A percentile compares a stretch with the other conserved stretches of the same genome.
These are phyloP conservation scores for Bruguiera parviflora DNA, from an alignment of 345 rosid genomes.

Conservation along the genomic window DNA sequence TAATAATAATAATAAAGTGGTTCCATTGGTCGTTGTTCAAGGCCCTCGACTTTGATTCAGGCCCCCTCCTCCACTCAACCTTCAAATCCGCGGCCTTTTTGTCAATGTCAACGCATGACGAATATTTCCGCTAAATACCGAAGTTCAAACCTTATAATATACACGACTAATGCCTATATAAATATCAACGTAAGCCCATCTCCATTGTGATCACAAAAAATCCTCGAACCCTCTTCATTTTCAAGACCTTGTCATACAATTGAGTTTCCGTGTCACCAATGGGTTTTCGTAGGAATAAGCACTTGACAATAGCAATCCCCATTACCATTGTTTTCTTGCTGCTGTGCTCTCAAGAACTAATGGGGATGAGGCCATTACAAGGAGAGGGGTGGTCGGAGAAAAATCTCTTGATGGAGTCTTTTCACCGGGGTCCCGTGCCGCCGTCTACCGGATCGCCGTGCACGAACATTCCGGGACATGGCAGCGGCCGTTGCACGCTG, in stretches of 20 bases:
- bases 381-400: background rate
- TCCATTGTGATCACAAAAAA: too few species aligned
- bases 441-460: background rate
- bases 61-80: background rate
- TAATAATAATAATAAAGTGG: too few species aligned
- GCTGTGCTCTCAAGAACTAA: background rate
- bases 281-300: background rate
- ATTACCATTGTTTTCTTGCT: background rate
- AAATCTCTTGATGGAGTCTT: background rate
- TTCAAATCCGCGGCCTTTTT: background rate
- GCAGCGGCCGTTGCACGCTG: conserved; percentile 1
- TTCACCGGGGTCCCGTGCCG: conserved; percentile 3
- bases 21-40: too few species aligned
- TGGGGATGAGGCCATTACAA: background rate
- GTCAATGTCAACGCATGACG: background rate
- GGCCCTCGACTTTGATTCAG: background rate
- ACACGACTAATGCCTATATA: background rate
- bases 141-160: background rate
- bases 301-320: background rate
- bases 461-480: background rate
- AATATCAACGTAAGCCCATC: background rate
- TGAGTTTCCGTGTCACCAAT: background rate
- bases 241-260: background rate
- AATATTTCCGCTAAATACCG: background rate
- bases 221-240: background rate